These are phyloP conservation scores for Amaranthus tricolor DNA, from an alignment of 179 eudicot genomes.

Conservation along the genomic window DNA sequence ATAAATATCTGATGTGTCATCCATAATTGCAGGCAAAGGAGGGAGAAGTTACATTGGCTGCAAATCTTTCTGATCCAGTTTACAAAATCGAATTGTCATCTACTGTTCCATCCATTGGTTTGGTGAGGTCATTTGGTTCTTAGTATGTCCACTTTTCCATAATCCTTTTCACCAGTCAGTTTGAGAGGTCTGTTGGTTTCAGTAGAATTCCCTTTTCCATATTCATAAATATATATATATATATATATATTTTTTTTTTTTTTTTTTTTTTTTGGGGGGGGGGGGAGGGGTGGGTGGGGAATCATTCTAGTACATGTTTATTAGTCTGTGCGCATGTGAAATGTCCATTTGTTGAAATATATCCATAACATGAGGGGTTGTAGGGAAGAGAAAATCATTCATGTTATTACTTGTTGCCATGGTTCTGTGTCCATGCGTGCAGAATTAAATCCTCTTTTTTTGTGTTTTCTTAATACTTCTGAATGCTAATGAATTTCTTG, in stretches of 20 bases:
- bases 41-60: constrained; percentile 73
- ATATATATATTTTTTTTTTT: too few relatives aligned
- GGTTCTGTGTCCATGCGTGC: background rate
- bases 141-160: background rate
- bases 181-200: constrained; percentile 5
- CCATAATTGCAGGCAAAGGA: constrained; percentile 53
- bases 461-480: constrained; percentile 1
- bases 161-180: background rate
- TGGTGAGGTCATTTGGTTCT: constrained; percentile 50
- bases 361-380: background rate
- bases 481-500: constrained; percentile 11
- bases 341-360: background rate
- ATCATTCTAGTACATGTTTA: too few relatives aligned
- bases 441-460: constrained; percentile 8
- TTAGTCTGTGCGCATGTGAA: background rate
- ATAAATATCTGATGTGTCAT: constrained; percentile 1
- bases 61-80: constrained; percentile 79
- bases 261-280: background rate
- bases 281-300: too few relatives aligned
- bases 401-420: background rate
- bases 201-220: background rate
- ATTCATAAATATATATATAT: too few relatives aligned
- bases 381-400: background rate
- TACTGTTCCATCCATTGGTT: constrained; percentile 68
- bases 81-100: constrained; percentile 69